Base-by-base conservation (phyloP, 257 asterid species). In the Primulina huaijiensis region DNA sequence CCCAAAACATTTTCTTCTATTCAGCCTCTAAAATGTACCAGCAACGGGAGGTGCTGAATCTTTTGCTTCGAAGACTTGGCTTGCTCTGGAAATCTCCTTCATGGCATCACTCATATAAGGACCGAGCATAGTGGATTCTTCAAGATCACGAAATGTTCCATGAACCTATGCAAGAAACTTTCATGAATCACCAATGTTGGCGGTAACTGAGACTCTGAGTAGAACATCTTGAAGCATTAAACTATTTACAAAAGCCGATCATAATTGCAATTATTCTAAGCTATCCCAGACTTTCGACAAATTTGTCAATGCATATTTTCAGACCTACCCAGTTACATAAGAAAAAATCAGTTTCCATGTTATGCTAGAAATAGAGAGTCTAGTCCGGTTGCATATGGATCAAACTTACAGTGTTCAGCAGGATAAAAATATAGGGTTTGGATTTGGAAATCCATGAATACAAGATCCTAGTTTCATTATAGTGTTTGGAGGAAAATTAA, bases 41-140 rank as follows among this genome's bases (percentile, higher is more conserved):
- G 96, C 96, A 66, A 88, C 68, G 58, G 88, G 79, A 77, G 99
- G 99, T 21, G 95, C 99, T 46, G 96, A 93, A 78, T 90, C 97
- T 76, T 93, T 93, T 34, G 81, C 86, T 83, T 93, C 99, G 80
- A 93, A 89, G 76, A 87, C 89, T 65, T 83, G 92, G 68, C 82
- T 76, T 76, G 96, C 99, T 76, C 77, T 85, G 62, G 89, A 83
- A 73, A 93, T 83, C 83, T 90, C 97, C 79, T 82, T 84, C 73
- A 93, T 81, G 65, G 96, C 90, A 81, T 85, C 89, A 69, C 82
- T 83, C 94, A 90, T 82, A 80, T 79, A 86, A 23, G 96, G 95
- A 43, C 84, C 76, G 60, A 93, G 96, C 76, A 89, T 87, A 76
- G 88, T 89, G 68, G 96, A 87, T 64, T 89, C 97, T 79, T 93